Percentiles rank a stretch among this genome's conserved stretches.
These are phyloP conservation scores for Podospora pseudocomata DNA, from an alignment of 495 filamentous ascomycete species.

Conservation along the genomic window DNA sequence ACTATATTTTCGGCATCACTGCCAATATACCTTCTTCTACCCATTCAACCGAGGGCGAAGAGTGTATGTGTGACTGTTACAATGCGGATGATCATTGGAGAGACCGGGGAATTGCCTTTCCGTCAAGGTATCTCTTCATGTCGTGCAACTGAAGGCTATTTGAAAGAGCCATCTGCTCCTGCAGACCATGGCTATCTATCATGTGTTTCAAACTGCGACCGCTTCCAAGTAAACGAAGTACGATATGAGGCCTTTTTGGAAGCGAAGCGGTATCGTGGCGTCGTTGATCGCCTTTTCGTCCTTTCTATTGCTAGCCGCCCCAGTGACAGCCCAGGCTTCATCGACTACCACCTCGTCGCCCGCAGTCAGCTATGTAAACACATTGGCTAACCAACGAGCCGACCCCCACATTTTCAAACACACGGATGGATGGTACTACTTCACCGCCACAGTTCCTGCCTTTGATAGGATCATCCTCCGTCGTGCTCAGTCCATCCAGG, in stretches of 20 bases:
- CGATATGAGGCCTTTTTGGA: not conserved
- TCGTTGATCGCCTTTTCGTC: not conserved
- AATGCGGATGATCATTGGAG: no score
- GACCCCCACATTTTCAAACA: slow-evolving; percentile 41
- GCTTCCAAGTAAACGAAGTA: no score
- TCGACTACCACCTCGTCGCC: slow-evolving; percentile 12
- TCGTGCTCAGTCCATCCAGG: slow-evolving; percentile 46
- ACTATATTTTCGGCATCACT: no score
- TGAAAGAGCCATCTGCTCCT: no score
- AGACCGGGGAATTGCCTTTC: no score
- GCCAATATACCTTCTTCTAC: no score
- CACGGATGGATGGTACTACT: slow-evolving; percentile 52
- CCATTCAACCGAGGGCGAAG: no score
- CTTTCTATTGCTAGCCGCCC: not conserved
- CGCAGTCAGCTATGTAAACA: slow-evolving; percentile 25
- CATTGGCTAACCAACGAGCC: slow-evolving; percentile 26
- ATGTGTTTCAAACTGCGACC: no score
- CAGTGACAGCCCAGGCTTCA: not conserved
- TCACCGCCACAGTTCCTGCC: slow-evolving; percentile 42
- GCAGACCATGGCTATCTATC: no score
- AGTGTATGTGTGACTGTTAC: no score
- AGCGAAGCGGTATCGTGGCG: not conserved
- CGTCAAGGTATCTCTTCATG: no score
- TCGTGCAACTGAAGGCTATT: no score
- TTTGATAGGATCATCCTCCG: slow-evolving; percentile 50